Evolutionary conservation across 129 eudicot genomes (phyloP).

Genomic region (Chrysanthemum seticuspe): DNA sequence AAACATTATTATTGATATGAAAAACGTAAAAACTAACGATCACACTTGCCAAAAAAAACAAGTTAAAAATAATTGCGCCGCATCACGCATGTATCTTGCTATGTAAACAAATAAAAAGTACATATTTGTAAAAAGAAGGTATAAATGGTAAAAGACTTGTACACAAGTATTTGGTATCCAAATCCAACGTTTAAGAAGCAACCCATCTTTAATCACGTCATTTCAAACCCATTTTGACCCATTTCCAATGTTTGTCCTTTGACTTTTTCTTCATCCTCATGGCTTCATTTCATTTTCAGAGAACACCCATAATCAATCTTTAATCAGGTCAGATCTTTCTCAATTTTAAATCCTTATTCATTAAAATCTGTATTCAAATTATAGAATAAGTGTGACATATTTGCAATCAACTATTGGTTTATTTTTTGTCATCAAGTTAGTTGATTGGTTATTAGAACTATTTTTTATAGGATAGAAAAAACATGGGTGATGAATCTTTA

Average conservation of each 20-base stretch:
- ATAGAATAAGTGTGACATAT: background rate
- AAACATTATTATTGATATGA: no score
- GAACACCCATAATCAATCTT: slow-evolving; percentile 2
- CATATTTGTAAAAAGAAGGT: background rate
- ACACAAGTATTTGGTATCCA: background rate
- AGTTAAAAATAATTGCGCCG: no score
- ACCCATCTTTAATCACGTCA: no score
- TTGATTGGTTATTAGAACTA: slow-evolving; percentile 16
- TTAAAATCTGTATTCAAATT: background rate
- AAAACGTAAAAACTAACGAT: no score
- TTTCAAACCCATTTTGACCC: no score
- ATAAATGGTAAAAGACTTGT: background rate
- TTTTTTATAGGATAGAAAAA: background rate
- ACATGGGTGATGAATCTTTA: slow-evolving; percentile 26
- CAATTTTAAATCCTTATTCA: background rate
- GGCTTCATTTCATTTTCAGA: slow-evolving; percentile 8
- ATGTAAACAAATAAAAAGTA: no score
- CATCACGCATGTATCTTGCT: no score
- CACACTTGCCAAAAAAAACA: no score
- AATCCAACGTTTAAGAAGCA: background rate
- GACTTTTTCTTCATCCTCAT: slow-evolving; percentile 25
- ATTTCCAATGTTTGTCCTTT: slow-evolving; percentile 22
- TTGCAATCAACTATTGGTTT: slow-evolving; percentile 30
- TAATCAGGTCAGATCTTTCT: slow-evolving; percentile 30
- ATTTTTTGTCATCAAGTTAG: slow-evolving; percentile 25